Base-by-base conservation (phyloP, 192 early-diverging fungal genomes). In the Podila horticola region DNA sequence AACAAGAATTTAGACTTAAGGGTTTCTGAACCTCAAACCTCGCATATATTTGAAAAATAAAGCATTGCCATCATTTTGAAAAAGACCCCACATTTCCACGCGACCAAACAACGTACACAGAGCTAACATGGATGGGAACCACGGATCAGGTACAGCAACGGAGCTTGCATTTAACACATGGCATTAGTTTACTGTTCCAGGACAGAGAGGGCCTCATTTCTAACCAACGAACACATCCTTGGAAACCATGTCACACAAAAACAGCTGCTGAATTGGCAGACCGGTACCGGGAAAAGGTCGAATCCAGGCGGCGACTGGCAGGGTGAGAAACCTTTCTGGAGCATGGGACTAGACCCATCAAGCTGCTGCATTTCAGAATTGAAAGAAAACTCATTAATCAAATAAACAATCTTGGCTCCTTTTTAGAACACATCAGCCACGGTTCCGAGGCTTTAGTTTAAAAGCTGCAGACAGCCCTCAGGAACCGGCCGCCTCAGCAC, bases 371-470 rank as follows among this genome's bases (percentile, higher is more conserved):
- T 24, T 36, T 24, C 6, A 22, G 22, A 22, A 55, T 9, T 55
- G 52, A 55, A 55, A 3, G 6, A 3, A 55, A 20, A 9, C 4
- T 55, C 52, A 26, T 24, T 24, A 24, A 22, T 55, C 17, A 55
- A 55, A 26, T n/a, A n/a, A 55, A 24, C n/a, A 55, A 58, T 28
- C 31, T 28, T 52, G 22, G 2, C 17, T 4, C 29, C 20, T 9
- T 60, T 76, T 19, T 73, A 81, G 76, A 63, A 72, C 69, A 10
- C 76, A 67, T 64, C 69, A 81, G 19, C 22, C 76, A 26, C 72
- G 69, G 49, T 72, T 72, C 58, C 70, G 76, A 41, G 71, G 71
- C 64, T 81, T 81, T 62, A 59, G 48, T 24, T 28, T 81, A 26
- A 61, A 22, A 61, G 59, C 15, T 19, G 20, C 59, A 17, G 19